phyloP scores from a whole-genome alignment of 179 eudicot species.

The Patellifolia procumbens region DNA sequence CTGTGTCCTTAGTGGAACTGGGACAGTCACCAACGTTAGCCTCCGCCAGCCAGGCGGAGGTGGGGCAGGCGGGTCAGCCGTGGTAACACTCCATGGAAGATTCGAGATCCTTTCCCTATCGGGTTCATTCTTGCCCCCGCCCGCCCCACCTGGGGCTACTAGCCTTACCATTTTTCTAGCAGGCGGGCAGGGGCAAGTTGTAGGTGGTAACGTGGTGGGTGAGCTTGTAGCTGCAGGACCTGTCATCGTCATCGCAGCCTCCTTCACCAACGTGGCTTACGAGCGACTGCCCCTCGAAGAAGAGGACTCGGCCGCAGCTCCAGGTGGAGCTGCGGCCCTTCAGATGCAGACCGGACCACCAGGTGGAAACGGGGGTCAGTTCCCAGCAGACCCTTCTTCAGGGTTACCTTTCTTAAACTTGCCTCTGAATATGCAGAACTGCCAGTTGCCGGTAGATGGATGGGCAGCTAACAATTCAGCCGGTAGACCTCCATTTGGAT shows the following conservation, averaged over 20 bases:
- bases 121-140: constrained; percentile 80
- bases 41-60: constrained; percentile 67
- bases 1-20: constrained; percentile 68
- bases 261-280: constrained; percentile 50
- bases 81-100: constrained; percentile 69
- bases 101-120: constrained; percentile 77
- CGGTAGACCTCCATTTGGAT: constrained; percentile 42
- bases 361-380: constrained; percentile 33
- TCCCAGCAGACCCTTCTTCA: constrained; percentile 48
- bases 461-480: constrained; percentile 35
- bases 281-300: constrained; percentile 47
- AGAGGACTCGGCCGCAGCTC: constrained; percentile 24
- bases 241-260: constrained; percentile 41
- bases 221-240: constrained; percentile 75
- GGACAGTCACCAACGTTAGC: constrained; percentile 79
- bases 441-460: constrained; percentile 44
- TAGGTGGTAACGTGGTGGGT: constrained; percentile 81
- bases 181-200: constrained; percentile 80
- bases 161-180: constrained; percentile 63
- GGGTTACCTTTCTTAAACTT: constrained; percentile 52
- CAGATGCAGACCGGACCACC: constrained; percentile 32
- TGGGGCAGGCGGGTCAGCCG: constrained; percentile 44
- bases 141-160: constrained; percentile 90
- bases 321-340: constrained; percentile 18
- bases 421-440: constrained; percentile 42